phyloP scores from a whole-genome alignment of 257 asterid genomes.

The Solanum lignicaule region DNA sequence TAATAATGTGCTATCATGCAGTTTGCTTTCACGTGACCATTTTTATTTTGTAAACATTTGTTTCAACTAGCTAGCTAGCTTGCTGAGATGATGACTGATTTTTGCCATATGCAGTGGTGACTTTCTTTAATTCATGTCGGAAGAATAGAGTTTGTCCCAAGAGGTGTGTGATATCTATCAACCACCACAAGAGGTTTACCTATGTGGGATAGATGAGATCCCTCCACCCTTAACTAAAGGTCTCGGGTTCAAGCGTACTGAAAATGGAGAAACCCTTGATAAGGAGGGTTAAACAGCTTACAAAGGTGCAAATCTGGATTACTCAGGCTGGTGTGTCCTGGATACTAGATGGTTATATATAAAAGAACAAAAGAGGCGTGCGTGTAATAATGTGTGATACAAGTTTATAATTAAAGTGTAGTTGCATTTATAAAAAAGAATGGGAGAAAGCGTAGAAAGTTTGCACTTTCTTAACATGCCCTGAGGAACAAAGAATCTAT shows the following conservation, averaged over 20 bases:
- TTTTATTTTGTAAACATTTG: not conserved
- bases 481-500: too few relatives aligned
- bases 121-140: not conserved
- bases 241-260: too few relatives aligned
- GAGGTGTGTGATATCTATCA: not conserved
- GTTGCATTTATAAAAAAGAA: not conserved
- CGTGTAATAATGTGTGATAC: too few relatives aligned
- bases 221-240: not conserved
- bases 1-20: not conserved
- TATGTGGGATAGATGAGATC: not conserved
- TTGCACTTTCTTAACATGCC: not conserved
- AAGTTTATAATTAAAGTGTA: not conserved
- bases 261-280: not conserved
- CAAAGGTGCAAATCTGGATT: too few relatives aligned
- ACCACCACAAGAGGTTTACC: not conserved
- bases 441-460: not conserved
- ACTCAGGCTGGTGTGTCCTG: too few relatives aligned
- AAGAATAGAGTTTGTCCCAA: not conserved
- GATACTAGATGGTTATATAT: too few relatives aligned
- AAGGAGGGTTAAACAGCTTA: not conserved
- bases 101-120: not conserved
- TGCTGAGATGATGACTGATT: not conserved
- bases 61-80: not conserved
- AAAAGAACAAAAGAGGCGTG: too few relatives aligned
- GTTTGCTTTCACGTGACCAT: not conserved